Base-by-base conservation (phyloP, 2,329 filamentous ascomycete species). In the Xylaria sp. region DNA sequence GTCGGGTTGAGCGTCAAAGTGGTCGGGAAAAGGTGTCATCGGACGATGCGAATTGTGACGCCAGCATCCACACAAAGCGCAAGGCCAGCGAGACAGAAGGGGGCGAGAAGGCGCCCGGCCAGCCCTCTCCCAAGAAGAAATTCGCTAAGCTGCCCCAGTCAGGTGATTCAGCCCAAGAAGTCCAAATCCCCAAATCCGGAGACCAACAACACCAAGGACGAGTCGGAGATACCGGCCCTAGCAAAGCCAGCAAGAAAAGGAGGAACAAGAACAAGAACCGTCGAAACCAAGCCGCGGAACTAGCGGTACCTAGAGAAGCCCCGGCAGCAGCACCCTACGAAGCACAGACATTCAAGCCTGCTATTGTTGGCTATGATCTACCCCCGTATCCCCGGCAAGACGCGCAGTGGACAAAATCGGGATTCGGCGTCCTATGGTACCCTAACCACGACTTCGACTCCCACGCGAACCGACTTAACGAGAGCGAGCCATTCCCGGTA, bases 401-500 rank as follows among this genome's bases (percentile, higher is more conserved):
- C 29, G 6, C 29, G 11, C 6, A 33, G 11, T 6, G 11, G 29
- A 33, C 29, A 33, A 11, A 11, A 33, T 33, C 29, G 11, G 6
- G 11, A 33, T 11, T 33, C 29, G 6, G 29, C 6, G 29, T 11
- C 29, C 29, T 6, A 33, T 11, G 11, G 29, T 11, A 6, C 6
- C 29, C 29, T 33, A 11, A 6, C 29, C 11, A 6, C 29, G 11
- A 11, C 11, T 33, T 11, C 6, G 6, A 33, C 29, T 33, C 29
- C 29, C 29, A 25, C 27, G 1, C 11, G 13, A 52, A 59, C 8
- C 52, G 9, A 15, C 3, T 5, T n/a, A 29, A 35, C 43, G 51
- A 17, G 1, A 46, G 11, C 7, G 62, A 69, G 43, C 67, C 68
- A 8, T 70, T 68, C 31, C 68, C 68, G 1, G n/a, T 35, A 2